These are phyloP conservation scores for Claviceps digitariae DNA, from an alignment of 2,329 filamentous ascomycete species.

Conservation along the genomic window DNA sequence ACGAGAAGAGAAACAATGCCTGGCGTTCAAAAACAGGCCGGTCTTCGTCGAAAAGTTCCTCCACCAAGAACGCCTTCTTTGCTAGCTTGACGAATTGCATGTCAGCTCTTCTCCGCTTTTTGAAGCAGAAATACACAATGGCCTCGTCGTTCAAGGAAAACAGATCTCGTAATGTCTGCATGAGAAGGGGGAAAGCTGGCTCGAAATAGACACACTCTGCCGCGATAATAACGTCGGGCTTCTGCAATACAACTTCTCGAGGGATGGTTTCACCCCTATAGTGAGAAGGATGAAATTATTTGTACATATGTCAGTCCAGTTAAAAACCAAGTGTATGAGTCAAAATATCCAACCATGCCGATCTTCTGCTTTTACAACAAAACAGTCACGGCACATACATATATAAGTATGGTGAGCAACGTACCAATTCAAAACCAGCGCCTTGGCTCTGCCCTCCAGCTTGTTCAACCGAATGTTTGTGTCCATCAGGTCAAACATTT, in stretches of 20 bases:
- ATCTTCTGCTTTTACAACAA: not conserved
- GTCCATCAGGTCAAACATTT: conserved; percentile 77
- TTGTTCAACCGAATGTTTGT: conserved; percentile 76
- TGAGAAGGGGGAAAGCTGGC: conserved; percentile 78
- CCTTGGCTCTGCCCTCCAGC: conserved; percentile 47
- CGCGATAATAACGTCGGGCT: conserved; percentile 74
- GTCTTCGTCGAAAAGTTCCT: conserved; percentile 49
- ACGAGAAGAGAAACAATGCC: conserved; percentile 46
- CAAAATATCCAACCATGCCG: not conserved
- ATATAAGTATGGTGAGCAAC: conserved; percentile 15
- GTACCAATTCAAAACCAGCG: conserved; percentile 70
- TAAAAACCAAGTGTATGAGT: not conserved
- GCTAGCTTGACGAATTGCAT: conserved; percentile 61
- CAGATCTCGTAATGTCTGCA: conserved; percentile 63
- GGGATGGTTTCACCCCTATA: conserved; percentile 48
- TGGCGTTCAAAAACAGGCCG: conserved; percentile 42
- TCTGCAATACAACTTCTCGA: conserved; percentile 35
- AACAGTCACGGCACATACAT: not conserved
- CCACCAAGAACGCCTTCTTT: conserved; percentile 50
- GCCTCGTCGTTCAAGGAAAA: conserved; percentile 56
- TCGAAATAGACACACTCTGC: conserved; percentile 98
- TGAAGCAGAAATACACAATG: conserved; percentile 76
- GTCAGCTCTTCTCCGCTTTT: conserved; percentile 74
- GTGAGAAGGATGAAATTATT: not conserved
- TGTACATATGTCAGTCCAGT: not conserved